Evolutionary conservation across 768 basidiomycete genomes (phyloP).

Genomic region (Coprinopsis sp.): DNA sequence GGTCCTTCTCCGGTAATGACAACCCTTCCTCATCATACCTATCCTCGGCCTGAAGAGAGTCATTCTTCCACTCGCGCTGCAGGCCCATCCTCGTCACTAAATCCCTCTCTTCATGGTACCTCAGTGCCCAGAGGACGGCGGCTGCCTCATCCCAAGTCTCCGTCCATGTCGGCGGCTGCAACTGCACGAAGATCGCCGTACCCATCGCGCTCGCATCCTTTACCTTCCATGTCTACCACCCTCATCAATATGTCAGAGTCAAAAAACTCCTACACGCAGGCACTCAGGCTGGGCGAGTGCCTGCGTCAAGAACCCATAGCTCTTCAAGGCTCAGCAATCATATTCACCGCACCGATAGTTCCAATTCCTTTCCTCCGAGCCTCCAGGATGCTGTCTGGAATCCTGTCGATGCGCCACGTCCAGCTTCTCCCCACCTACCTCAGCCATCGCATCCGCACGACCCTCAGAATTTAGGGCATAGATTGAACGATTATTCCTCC

Average conservation of each 20-base stretch:
- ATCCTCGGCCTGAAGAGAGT: slow-evolving; percentile 23
- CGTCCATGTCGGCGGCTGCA: slow-evolving; percentile 18
- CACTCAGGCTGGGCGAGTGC: slow-evolving; percentile 72
- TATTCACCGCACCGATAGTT: slow-evolving; percentile 19
- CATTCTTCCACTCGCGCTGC: slow-evolving; percentile 15
- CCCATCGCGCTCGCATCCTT: slow-evolving; percentile 7
- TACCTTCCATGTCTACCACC: slow-evolving; percentile 10
- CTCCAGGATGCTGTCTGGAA: slow-evolving; percentile 17
- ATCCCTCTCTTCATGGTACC: slow-evolving; percentile 19
- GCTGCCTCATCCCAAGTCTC: slow-evolving; percentile 5
- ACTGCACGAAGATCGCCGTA: slow-evolving; percentile 5
- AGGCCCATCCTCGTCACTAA: slow-evolving; percentile 22
- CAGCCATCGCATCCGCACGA: slow-evolving; percentile 29
- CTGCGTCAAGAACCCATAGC: slow-evolving; percentile 53
- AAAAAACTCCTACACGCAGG: slow-evolving; percentile 83
- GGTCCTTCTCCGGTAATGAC: slow-evolving; percentile 19
- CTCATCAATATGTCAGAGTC: slow-evolving; percentile 26
- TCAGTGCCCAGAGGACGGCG: slow-evolving; percentile 7
- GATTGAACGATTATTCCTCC: slow-evolving; percentile 29
- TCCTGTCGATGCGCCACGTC: slow-evolving; percentile 11
- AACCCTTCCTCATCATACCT: slow-evolving; percentile 17
- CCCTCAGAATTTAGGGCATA: slow-evolving; percentile 20
- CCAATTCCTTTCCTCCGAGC: not conserved
- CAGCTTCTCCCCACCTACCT: slow-evolving; percentile 18
- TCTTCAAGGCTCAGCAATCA: slow-evolving; percentile 39